Evolutionary conservation across 805 yeast species (phyloP), one percentile per base, ranked within the genome.

Genomic region (Komagataella ulmi): DNA sequence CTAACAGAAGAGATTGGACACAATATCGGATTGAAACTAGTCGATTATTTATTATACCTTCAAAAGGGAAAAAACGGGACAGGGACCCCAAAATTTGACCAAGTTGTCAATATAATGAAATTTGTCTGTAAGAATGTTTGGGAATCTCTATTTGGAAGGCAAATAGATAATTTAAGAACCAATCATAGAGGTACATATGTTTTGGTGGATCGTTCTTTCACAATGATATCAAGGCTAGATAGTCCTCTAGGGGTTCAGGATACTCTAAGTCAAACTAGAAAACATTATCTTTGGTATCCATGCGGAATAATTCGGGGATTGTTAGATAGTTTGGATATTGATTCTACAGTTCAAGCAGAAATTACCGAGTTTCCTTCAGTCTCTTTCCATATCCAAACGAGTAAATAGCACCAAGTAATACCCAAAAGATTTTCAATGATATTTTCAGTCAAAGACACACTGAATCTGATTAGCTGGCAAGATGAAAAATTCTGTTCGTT

Each of bases 81-180:
- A 8, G 55, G 54, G 30, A 57, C 58, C 18, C 46, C 62, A 49
- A 58, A 61, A 60, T 65, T 82, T 61, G 72, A 70, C 18, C 90
- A 86, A 54, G 73, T 85, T 10, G 66, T 91, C 44, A 90, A 87
- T 56, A 76, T 91, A 45, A 87, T 93, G 88, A 91, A 91, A 66
- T 89, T 88, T 63, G 78, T 93, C 4, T 90, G 98, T 63, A 76
- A 95, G 48, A 97, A 90, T 58, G 84, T 90, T 24, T 93, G 98
- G 98, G 81, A 78, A 58, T 68, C 76, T 51, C 62, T 91, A 24
- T 88, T 80, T 66, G 79, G 81, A 44, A 91, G 89, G 65, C 97
- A 86, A 63, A 87, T 93, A 72, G 97, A 90, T 63, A 89, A 88
- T 58, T 72, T 93, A 53, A 77, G 95, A 55, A 93, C 99, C 1